Percentiles rank a stretch among this genome's conserved stretches.
These are phyloP conservation scores for Trypanosomatidae sp. DNA, from an alignment of 208 protist genomes.

Conservation along the genomic window DNA sequence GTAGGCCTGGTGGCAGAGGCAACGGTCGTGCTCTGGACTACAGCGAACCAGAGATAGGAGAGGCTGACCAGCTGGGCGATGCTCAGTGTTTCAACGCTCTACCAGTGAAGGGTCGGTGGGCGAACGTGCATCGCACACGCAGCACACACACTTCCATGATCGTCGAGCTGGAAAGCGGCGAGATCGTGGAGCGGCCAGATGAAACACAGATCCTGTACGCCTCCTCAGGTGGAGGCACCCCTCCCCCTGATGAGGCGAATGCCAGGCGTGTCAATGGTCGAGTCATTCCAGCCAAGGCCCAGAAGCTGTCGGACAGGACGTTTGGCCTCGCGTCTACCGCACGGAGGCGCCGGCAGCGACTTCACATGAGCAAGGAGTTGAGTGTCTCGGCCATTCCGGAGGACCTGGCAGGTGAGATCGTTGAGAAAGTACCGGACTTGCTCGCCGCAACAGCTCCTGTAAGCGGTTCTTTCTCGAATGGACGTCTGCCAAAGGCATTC, in stretches of 20 bases:
- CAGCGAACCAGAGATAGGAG: background rate
- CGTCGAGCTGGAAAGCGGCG: conserved; percentile 16
- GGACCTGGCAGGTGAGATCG: conserved; percentile 37
- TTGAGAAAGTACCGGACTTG: conserved; percentile 27
- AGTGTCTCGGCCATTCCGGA: conserved; percentile 49
- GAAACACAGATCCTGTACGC: conserved; percentile 6
- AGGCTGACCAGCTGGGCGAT: conserved; percentile 13
- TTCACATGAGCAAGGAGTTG: conserved; percentile 31
- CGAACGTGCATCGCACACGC: conserved; percentile 9
- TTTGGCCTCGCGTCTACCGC: conserved; percentile 1
- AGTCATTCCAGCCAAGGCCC: background rate
- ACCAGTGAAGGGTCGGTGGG: conserved; percentile 12
- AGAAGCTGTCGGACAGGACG: conserved; percentile 1
- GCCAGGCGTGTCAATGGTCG: background rate
- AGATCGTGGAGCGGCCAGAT: conserved; percentile 20
- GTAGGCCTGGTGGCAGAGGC: conserved; percentile 6
- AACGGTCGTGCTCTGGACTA: background rate
- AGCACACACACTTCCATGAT: conserved; percentile 14
- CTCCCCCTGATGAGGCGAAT: conserved; percentile 8
- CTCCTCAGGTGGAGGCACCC: conserved; percentile 6
- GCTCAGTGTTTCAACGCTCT: background rate
- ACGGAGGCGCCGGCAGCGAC: conserved; percentile 29
- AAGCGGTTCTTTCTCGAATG: background rate
- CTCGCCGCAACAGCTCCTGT: conserved; percentile 13
- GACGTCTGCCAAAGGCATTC: background rate